These are phyloP conservation scores for Chlorophyllum brunneum DNA, from an alignment of 768 basidiomycete species.

Conservation along the genomic window DNA sequence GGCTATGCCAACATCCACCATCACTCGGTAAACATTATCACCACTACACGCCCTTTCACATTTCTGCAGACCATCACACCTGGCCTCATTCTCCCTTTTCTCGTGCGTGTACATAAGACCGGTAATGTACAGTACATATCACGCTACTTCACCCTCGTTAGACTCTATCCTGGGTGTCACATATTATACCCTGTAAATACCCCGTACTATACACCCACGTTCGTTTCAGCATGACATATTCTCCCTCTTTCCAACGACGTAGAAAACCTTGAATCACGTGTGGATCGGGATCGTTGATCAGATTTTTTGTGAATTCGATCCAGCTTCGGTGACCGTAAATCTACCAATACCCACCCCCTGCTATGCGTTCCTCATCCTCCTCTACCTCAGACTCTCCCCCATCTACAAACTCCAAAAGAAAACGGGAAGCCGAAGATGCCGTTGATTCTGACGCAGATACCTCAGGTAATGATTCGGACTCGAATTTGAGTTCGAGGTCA, in stretches of 20 bases:
- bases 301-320: neutral
- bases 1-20: too few species aligned
- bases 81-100: too few species aligned
- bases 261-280: too few species aligned
- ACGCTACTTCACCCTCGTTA: neutral
- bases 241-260: neutral
- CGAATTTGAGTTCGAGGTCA: neutral
- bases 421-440: conserved; percentile 18
- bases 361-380: conserved; percentile 13
- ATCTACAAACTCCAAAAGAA: conserved; percentile 26
- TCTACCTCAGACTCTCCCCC: conserved; percentile 33
- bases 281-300: too few species aligned
- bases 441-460: conserved; percentile 18
- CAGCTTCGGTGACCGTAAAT: neutral
- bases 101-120: too few species aligned
- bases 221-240: neutral
- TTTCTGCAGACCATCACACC: too few species aligned
- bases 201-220: neutral
- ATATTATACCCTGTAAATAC: conserved; percentile 1
- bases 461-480: conserved; percentile 6
- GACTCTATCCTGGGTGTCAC: neutral
- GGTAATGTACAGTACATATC: conserved; percentile 5
- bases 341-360: neutral
- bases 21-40: too few species aligned
- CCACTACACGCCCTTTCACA: too few species aligned